These are phyloP conservation scores for Leptographium lundbergii DNA, from an alignment of 2,329 filamentous ascomycete species.

Conservation along the genomic window DNA sequence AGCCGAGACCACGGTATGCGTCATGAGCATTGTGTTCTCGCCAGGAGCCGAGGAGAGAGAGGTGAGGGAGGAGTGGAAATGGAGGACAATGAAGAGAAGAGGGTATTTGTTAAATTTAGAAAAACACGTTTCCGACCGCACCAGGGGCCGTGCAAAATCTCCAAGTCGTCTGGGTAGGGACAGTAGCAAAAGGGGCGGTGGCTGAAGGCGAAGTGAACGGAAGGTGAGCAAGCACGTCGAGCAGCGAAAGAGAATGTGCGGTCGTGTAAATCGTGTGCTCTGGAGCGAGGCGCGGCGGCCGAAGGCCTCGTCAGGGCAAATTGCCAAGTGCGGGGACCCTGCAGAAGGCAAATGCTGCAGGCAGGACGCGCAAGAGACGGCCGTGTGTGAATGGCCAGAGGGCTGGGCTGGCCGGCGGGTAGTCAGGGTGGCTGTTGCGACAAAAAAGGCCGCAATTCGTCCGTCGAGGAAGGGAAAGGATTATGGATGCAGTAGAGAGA, in stretches of 20 bases:
- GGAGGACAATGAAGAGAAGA: background rate
- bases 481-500: background rate
- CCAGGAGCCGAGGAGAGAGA: background rate
- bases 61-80: background rate
- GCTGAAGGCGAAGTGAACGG: background rate
- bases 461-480: background rate
- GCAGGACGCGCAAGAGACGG: background rate
- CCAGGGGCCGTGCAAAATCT: background rate
- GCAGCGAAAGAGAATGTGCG: background rate
- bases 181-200: background rate
- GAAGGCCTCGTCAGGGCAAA: background rate
- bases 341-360: background rate
- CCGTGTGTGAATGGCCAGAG: background rate
- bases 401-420: background rate
- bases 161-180: background rate
- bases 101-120: background rate
- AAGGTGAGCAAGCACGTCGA: background rate
- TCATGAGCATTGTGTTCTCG: slow-evolving; percentile 41
- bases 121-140: background rate
- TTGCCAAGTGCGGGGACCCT: background rate
- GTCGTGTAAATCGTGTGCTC: background rate
- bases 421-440: background rate
- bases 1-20: slow-evolving; percentile 33
- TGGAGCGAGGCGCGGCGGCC: background rate
- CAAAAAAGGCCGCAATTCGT: slow-evolving; percentile 1